Evolutionary conservation across 495 filamentous ascomycete genomes (phyloP).

Genomic region (Staphylotrichum tortipilum): DNA sequence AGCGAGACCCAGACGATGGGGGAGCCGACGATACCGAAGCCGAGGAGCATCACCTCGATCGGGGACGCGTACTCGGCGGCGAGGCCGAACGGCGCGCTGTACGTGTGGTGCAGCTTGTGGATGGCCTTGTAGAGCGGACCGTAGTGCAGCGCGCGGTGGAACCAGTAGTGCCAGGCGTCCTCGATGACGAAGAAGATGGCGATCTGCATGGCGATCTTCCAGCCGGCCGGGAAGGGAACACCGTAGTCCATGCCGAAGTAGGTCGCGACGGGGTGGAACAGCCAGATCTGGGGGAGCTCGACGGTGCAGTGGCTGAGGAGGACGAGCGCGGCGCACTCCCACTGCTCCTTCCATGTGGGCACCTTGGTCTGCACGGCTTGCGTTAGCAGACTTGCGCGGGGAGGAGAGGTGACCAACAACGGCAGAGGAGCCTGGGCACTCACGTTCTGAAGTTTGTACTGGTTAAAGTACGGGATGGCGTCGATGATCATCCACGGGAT

Average conservation of each 20-base stretch:
- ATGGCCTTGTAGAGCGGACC: conserved; percentile 87
- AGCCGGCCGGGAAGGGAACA: conserved; percentile 78
- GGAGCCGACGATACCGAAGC: conserved; percentile 74
- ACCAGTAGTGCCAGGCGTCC: conserved; percentile 98
- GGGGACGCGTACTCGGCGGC: conserved; percentile 97
- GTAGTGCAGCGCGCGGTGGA: conserved; percentile 90
- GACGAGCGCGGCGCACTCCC: conserved; percentile 85
- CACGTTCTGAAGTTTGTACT: conserved; percentile 89
- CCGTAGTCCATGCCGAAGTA: conserved; percentile 81
- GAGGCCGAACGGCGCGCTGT: conserved; percentile 92
- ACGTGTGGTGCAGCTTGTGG: conserved; percentile 98
- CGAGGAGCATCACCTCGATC: conserved; percentile 95
- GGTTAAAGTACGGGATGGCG: conserved; percentile 72
- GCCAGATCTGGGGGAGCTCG: conserved; percentile 96
- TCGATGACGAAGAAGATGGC: conserved; percentile 91
- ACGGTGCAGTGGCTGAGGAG: conserved; percentile 92
- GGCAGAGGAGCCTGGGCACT: conserved; percentile 17
- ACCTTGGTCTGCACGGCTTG: conserved; percentile 60
- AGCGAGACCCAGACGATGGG: conserved; percentile 81
- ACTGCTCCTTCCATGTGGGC: conserved; percentile 83
- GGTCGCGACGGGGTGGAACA: conserved; percentile 97
- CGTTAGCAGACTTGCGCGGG: too few species aligned
- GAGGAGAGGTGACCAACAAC: too few species aligned
- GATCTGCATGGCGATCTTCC: conserved; percentile 87
- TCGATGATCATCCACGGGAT: conserved; percentile 94